Evolutionary conservation across 441 rosid genomes (phyloP).

Genomic region (Eutrema salsugineum): DNA sequence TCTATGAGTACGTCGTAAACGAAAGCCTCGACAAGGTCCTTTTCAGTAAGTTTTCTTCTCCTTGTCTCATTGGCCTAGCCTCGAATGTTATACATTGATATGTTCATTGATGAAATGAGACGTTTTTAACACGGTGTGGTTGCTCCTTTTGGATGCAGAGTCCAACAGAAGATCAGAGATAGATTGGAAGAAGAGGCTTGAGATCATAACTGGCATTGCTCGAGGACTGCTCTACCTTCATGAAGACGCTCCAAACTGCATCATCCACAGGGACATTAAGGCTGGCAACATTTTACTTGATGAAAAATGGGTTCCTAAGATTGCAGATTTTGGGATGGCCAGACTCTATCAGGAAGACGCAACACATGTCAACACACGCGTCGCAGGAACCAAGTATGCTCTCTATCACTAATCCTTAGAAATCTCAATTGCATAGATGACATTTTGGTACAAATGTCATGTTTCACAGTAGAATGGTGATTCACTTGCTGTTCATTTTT

Average conservation of each 20-base stretch:
- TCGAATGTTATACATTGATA: neutral
- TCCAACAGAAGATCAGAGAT: constrained; percentile 45
- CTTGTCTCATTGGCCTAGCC: neutral
- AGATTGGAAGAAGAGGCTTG: constrained; percentile 75
- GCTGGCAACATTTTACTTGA: constrained; percentile 90
- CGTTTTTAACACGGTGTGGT: neutral
- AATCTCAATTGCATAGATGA: neutral
- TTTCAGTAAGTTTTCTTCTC: constrained; percentile 65
- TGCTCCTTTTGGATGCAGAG: constrained; percentile 40
- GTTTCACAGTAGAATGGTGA: neutral
- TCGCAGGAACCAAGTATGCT: constrained; percentile 91
- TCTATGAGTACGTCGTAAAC: constrained; percentile 71
- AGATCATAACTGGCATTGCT: constrained; percentile 71
- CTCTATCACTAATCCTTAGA: neutral
- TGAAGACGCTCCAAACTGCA: constrained; percentile 71
- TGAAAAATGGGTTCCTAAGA: constrained; percentile 92
- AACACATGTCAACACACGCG: constrained; percentile 84
- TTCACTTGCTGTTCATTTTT: neutral
- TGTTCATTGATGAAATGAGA: neutral
- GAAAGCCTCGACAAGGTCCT: constrained; percentile 93
- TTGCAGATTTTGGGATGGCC: constrained; percentile 98
- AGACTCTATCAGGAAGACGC: constrained; percentile 91
- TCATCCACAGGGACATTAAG: constrained; percentile 92
- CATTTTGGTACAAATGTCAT: neutral
- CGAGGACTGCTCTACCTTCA: constrained; percentile 90